Evolutionary conservation across 1,139 yeast genomes (phyloP).

Genomic region (Debaryomyces udenii): DNA sequence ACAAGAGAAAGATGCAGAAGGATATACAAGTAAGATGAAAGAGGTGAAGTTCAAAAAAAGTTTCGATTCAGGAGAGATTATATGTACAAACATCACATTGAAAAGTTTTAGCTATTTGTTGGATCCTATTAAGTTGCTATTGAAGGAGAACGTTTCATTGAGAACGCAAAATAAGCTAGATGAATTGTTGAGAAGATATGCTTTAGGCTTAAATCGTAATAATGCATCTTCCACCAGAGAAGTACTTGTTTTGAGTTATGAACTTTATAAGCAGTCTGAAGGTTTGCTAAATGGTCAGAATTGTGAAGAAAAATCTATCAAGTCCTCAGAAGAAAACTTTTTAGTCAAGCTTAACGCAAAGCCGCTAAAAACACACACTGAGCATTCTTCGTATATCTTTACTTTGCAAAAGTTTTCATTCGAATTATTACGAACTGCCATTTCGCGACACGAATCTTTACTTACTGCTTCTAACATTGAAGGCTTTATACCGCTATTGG

Average conservation of each 20-base stretch:
- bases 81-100: constrained; percentile 69
- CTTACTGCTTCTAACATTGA: constrained; percentile 57
- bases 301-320: constrained; percentile 21
- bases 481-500: constrained; percentile 77
- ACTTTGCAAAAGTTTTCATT: constrained; percentile 77
- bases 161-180: constrained; percentile 77
- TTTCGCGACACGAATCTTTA: constrained; percentile 61
- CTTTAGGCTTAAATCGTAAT: constrained; percentile 78
- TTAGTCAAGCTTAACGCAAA: constrained; percentile 67
- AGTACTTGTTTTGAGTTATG: constrained; percentile 72
- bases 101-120: constrained; percentile 61
- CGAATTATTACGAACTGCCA: constrained; percentile 74
- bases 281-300: constrained; percentile 15
- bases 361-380: constrained; percentile 54
- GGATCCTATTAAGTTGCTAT: constrained; percentile 68
- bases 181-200: constrained; percentile 73
- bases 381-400: constrained; percentile 51
- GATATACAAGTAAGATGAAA: constrained; percentile 81
- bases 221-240: constrained; percentile 59
- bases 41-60: constrained; percentile 91
- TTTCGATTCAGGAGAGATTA: constrained; percentile 81
- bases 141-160: constrained; percentile 65
- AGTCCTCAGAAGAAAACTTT: constrained; percentile 57
- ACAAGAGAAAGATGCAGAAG: constrained; percentile 93
- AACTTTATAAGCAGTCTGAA: constrained; percentile 61